Base-by-base conservation (phyloP, 208 protist species). In the Trypanosoma brucei region DNA sequence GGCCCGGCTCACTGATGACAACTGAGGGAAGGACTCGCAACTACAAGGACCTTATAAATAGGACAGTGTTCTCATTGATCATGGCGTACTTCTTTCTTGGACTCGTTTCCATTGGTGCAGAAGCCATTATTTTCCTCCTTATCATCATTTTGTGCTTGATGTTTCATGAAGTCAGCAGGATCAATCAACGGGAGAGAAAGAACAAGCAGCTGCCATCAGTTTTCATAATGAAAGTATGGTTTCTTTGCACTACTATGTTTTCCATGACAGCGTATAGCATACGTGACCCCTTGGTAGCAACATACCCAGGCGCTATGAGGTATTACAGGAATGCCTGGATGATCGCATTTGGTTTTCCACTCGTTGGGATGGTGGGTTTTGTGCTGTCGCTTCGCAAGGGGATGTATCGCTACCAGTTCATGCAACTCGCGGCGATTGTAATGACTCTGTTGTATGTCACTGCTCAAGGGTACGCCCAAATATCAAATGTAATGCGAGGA, bases 331-430 rank as follows among this genome's bases (percentile, higher is more conserved):
- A 82, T 6, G 50, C 88, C 7, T 72, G 79, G 48, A 91, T 96
- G 60, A 0, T 85, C 34, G 63, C 63, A 30, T 97, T 95, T 67
- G 75, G 63, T 30, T 58, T 72, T 7, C 57, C 78, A 38, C 79
- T 95, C 65, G 57, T 88, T 38, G 92, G 90, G 44, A 69, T 97
- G 42, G 84, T 97, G 9, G 72, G 76, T 34, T 97, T 97, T 68
- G 90, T 97, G 35, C 62, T 95, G 44, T 88, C 71, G 57, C 71
- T 97, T 13, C 78, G 83, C 48, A 82, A 86, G 57, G 88, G 85
- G 6, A 88, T 92, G 80, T 97, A 94, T 40, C 85, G 88, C 48
- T 95, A 95, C 52, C 92, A 97, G 72, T 94, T 97, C 54, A 86
- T 88, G 38, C 86, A 91, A 48, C 91, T 97, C 65, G 92, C 86